Evolutionary conservation across 495 filamentous ascomycete genomes (phyloP).

Genomic region (Penicillium diatomitis): DNA sequence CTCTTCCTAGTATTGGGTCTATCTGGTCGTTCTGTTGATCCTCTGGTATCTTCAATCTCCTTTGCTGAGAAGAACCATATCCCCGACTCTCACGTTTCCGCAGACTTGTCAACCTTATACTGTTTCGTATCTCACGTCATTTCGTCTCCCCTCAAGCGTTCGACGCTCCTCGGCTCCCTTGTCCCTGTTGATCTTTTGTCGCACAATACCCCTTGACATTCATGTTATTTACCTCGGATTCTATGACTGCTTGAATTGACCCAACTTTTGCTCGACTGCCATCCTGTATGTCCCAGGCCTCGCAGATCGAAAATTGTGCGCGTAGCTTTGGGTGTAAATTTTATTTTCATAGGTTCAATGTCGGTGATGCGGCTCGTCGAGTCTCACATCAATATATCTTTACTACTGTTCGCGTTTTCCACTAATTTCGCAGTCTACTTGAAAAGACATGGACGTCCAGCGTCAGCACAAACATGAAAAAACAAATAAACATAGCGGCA

Average conservation of each 20-base stretch:
- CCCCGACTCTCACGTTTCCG: not conserved
- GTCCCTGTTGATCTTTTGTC: constrained; percentile 6
- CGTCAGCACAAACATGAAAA: too few relatives aligned
- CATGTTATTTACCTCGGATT: not conserved
- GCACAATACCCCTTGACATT: constrained; percentile 33
- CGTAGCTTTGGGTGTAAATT: too few relatives aligned
- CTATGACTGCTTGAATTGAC: not conserved
- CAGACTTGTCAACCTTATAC: not conserved
- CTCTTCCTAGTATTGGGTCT: not conserved
- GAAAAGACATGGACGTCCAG: too few relatives aligned
- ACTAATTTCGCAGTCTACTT: too few relatives aligned
- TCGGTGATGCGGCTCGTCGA: too few relatives aligned
- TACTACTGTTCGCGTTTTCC: too few relatives aligned
- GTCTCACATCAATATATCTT: too few relatives aligned
- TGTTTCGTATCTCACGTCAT: not conserved
- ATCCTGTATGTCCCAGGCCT: not conserved
- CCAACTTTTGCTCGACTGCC: not conserved
- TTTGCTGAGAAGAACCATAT: not conserved
- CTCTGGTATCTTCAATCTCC: not conserved
- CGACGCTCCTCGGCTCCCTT: constrained; percentile 13
- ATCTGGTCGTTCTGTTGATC: not conserved
- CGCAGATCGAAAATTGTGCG: too few relatives aligned
- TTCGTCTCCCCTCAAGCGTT: constrained; percentile 10
- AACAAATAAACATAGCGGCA: too few relatives aligned
- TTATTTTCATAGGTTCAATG: too few relatives aligned